A percentile compares a stretch with the other conserved stretches of the same genome.
Evolutionary conservation across 108 stramenopile species (phyloP).

Genomic region (Nitzschia palea): DNA sequence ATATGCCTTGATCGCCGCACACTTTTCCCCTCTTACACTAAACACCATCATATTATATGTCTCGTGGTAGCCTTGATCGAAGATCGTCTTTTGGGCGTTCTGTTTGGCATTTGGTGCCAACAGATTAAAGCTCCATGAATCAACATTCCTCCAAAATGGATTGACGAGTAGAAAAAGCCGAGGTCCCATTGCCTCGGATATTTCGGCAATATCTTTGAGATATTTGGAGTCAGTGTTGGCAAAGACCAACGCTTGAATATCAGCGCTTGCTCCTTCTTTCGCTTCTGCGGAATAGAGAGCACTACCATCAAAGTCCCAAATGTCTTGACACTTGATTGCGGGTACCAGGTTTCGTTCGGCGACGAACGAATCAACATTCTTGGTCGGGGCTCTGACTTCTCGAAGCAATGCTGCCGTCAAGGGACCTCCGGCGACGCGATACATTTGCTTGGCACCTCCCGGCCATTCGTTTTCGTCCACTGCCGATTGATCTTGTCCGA

Average conservation of each 20-base stretch:
- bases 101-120: constrained; percentile 73
- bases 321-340: constrained; percentile 58
- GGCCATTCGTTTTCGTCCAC: constrained; percentile 73
- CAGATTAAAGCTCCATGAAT: constrained; percentile 83
- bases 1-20: constrained; percentile 79
- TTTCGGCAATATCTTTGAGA: constrained; percentile 66
- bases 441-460: constrained; percentile 87
- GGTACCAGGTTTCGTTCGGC: constrained; percentile 32
- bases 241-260: constrained; percentile 77
- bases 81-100: constrained; percentile 64
- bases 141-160: constrained; percentile 84
- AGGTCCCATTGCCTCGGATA: constrained; percentile 50
- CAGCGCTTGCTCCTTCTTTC: constrained; percentile 41
- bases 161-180: constrained; percentile 73
- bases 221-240: constrained; percentile 85
- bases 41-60: constrained; percentile 66
- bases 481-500: constrained; percentile 53
- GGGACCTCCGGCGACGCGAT: constrained; percentile 71
- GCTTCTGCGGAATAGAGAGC: constrained; percentile 66
- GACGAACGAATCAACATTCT: constrained; percentile 15
- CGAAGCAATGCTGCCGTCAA: constrained; percentile 59
- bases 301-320: constrained; percentile 89
- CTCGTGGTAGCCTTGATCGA: constrained; percentile 64
- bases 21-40: constrained; percentile 74
- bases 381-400: constrained; percentile 47